Base-by-base conservation (phyloP, 2,329 filamentous ascomycete genomes). In the Didymosphaeria variabile region DNA sequence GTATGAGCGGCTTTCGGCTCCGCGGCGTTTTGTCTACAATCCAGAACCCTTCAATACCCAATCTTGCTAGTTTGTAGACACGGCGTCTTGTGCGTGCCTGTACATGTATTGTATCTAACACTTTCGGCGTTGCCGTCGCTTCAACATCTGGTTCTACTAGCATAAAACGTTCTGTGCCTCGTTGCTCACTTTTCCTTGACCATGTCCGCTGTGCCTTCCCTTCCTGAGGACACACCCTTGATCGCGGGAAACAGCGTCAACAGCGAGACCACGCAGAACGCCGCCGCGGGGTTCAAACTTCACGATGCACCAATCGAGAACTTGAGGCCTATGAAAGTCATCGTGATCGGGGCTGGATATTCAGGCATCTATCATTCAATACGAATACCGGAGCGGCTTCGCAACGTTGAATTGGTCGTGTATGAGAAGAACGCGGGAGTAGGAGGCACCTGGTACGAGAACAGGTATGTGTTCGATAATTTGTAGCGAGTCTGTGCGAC, bases 321-420 rank as follows among this genome's bases (percentile, higher is more conserved):
- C 57, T 70, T 77, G 42, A 72, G 80, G 7, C 78, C 72, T 4
- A 68, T 83, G 26, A 80, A 74, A 52, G 79, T 82, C 44, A 79
- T 82, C 55, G 77, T 81, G 4, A 81, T 83, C 29, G 80, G 80
- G 32, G 80, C 79, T 40, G 80, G 80, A 0, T 81, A 79, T 52
- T 81, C 79, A 0, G 79, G 80, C 21, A 79, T 83, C 9, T 82
- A 81, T 58, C 75, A 74, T 40, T 79, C 79, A 4, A 82, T 82
- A 54, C 72, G 80, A 5, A 79, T 82, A 62, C 79, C 80, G 0
- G 79, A 82, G 61, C 69, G 70, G 50, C 57, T 79, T 3, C 67
- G 69, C 51, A 81, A 81, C 61, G 76, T 78, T 15, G 77, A 79
- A 3, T 63, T 81, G 15, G 72, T 76, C 15, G 79, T 80, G 7